These are phyloP conservation scores for Neoarthrinium moseri DNA, from an alignment of 2,329 filamentous ascomycete species.

Conservation along the genomic window DNA sequence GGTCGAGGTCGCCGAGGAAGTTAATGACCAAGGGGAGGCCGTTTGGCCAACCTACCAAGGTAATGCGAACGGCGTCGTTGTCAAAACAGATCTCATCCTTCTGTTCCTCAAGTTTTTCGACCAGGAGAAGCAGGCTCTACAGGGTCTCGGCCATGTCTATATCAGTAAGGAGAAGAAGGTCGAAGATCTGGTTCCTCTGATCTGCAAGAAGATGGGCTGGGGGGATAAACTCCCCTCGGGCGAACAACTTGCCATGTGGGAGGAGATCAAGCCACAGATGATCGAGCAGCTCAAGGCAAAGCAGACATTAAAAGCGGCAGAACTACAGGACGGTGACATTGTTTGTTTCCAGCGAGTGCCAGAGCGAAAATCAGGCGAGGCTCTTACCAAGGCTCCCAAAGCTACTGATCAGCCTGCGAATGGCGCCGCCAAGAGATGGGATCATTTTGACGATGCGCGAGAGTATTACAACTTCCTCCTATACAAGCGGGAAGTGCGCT, in stretches of 20 bases:
- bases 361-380: slow-evolving; percentile 43
- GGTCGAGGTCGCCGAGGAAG: slow-evolving; percentile 74
- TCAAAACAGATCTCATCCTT: slow-evolving; percentile 67
- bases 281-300: slow-evolving; percentile 93
- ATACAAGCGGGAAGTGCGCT: slow-evolving; percentile 77
- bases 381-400: slow-evolving; percentile 36
- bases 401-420: slow-evolving; percentile 37
- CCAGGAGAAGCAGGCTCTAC: slow-evolving; percentile 68
- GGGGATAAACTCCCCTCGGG: slow-evolving; percentile 66
- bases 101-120: slow-evolving; percentile 95
- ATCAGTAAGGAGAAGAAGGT: slow-evolving; percentile 87
- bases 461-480: slow-evolving; percentile 93
- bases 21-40: slow-evolving; percentile 65
- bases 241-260: slow-evolving; percentile 70
- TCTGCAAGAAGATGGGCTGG: slow-evolving; percentile 85
- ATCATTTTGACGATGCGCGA: slow-evolving; percentile 68
- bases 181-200: slow-evolving; percentile 74
- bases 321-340: slow-evolving; percentile 96
- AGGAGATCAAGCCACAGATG: slow-evolving; percentile 98
- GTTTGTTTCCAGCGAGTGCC: slow-evolving; percentile 81
- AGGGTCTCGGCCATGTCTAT: slow-evolving; percentile 80
- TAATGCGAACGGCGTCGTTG: slow-evolving; percentile 54
- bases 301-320: slow-evolving; percentile 82
- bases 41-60: slow-evolving; percentile 67
- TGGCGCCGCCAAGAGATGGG: slow-evolving; percentile 39